Base-by-base conservation (phyloP, 345 rosid genomes). In the Hypericum perforatum region DNA sequence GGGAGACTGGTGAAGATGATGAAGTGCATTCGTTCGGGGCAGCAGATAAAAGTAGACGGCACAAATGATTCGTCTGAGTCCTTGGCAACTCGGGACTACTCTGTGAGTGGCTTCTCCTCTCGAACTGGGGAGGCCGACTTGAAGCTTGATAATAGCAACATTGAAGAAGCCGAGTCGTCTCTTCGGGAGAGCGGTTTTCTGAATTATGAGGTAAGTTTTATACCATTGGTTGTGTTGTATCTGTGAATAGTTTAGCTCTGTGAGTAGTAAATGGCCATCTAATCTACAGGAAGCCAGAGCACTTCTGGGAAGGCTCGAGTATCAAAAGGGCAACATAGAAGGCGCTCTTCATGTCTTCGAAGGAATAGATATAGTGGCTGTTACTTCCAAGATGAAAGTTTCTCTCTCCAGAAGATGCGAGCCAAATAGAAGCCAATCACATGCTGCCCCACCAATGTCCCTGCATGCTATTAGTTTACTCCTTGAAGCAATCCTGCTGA, bases 121-220 rank as follows among this genome's bases (percentile, higher is more conserved):
- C 70, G 82, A 49, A 70, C 84, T 52, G 84, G 75, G 46, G 91
- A 80, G 50, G 49, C 61, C 43, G 91, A 80, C 40, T 6, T 71
- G 39, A 84, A 78, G 75, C 62, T 71, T 57, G 91, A 84, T 46
- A 76, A 69, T 49, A 84, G 84, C 63, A 84, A 80, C 67, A 84
- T 84, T 47, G 91, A 84, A 64, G 86, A 84, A 73, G 91, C 91
- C 0, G 91, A 84, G 68, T 84, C 82, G 39, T 72, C 86, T 58
- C 86, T 84, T 59, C 84, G 91, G 1, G 91, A 84, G 60, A 84
- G 86, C n/a, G 86, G 91, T 51, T 80, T 72, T 59, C 79, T 84
- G 44, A 84, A 80, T 77, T 80, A 84, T 54, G 91, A 84, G 82
- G 91, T 80, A 16, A 7, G 79, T 57, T 64, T 10, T 40, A 9